Percentiles rank a stretch among this genome's conserved stretches.
Conservation (phyloP, 1,284 basidiomycete species). For the Ceratobasidium sp. region DNA sequence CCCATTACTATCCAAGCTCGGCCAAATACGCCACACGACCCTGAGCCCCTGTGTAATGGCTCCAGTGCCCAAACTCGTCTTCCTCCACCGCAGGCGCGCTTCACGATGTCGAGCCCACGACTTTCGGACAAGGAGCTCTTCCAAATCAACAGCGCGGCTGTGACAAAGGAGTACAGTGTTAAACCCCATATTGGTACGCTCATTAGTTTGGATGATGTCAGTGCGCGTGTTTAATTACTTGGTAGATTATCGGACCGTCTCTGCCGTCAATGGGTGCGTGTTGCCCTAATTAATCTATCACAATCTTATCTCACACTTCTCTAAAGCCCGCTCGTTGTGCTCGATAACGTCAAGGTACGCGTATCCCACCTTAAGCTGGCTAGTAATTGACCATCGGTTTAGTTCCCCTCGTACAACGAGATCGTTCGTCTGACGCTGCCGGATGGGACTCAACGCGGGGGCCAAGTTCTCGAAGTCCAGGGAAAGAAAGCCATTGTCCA, state of each 20-base stretch:
- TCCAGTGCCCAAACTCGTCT: conserved; percentile 25
- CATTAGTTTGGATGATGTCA: background rate
- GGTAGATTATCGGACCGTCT: conserved; percentile 93
- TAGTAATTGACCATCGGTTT: conserved; percentile 33
- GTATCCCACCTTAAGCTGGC: conserved; percentile 38
- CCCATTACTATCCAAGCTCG: conserved; percentile 5
- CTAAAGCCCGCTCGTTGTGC: conserved; percentile 85
- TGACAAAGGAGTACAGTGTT: conserved; percentile 81
- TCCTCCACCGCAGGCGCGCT: conserved; percentile 14
- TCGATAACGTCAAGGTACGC: conserved; percentile 96
- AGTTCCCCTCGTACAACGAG: conserved; percentile 99
- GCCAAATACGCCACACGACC: conserved; percentile 19
- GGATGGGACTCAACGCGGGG: conserved; percentile 93
- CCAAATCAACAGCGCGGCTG: conserved; percentile 84
- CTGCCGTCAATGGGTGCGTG: conserved; percentile 90
- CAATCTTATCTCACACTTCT: conserved; percentile 37
- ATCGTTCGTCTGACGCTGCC: conserved; percentile 96
- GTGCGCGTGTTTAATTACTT: conserved; percentile 34
- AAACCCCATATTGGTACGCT: conserved; percentile 87
- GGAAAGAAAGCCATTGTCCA: conserved; percentile 99
- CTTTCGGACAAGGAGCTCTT: conserved; percentile 72
- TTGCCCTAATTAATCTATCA: conserved; percentile 35
- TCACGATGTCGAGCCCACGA: conserved; percentile 43
- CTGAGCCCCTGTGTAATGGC: conserved; percentile 9
- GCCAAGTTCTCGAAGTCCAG: conserved; percentile 97